A percentile compares a stretch with the other conserved stretches of the same genome.
Conservation (phyloP, 2,329 filamentous ascomycete species). For the Neonectria neomacrospora region DNA sequence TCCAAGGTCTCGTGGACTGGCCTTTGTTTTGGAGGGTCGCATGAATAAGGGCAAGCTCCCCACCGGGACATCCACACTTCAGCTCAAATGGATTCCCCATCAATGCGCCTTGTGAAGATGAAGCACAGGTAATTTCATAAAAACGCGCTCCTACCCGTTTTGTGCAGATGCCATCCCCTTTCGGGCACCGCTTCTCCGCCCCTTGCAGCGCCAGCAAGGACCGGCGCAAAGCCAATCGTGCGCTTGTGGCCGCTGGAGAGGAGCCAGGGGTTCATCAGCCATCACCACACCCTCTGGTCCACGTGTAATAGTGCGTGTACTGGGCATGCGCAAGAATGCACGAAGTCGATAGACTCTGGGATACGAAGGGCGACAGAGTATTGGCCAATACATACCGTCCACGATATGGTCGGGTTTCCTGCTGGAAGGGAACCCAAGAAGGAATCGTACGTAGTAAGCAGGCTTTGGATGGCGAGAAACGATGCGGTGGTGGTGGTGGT, state of each 20-base stretch:
- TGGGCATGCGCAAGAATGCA: slow-evolving; percentile 5
- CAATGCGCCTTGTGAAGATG: slow-evolving; percentile 24
- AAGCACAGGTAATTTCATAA: slow-evolving; percentile 24
- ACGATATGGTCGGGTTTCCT: slow-evolving; percentile 1
- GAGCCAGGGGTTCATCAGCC: slow-evolving; percentile 13
- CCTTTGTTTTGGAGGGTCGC: slow-evolving; percentile 21
- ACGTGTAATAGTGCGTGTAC: slow-evolving; percentile 9
- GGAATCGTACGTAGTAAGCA: background rate
- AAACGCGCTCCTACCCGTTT: slow-evolving; percentile 16
- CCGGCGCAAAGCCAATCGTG: slow-evolving; percentile 22
- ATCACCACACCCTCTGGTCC: slow-evolving; percentile 12
- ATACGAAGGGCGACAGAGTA: slow-evolving; percentile 15
- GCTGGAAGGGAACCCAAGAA: background rate
- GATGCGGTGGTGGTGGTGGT: slow-evolving; percentile 17
- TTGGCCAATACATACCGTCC: background rate
- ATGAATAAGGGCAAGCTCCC: slow-evolving; percentile 21
- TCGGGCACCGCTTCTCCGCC: slow-evolving; percentile 19
- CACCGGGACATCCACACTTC: slow-evolving; percentile 4
- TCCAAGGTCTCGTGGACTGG: slow-evolving; percentile 13
- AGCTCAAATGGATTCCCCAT: slow-evolving; percentile 11
- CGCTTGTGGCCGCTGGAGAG: background rate
- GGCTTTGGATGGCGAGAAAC: slow-evolving; percentile 2
- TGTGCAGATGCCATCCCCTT: slow-evolving; percentile 23
- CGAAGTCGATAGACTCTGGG: slow-evolving; percentile 5
- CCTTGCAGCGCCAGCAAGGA: slow-evolving; percentile 25